Conservation (phyloP, 805 yeast genomes). For the Wickerhamomyces bovis region DNA sequence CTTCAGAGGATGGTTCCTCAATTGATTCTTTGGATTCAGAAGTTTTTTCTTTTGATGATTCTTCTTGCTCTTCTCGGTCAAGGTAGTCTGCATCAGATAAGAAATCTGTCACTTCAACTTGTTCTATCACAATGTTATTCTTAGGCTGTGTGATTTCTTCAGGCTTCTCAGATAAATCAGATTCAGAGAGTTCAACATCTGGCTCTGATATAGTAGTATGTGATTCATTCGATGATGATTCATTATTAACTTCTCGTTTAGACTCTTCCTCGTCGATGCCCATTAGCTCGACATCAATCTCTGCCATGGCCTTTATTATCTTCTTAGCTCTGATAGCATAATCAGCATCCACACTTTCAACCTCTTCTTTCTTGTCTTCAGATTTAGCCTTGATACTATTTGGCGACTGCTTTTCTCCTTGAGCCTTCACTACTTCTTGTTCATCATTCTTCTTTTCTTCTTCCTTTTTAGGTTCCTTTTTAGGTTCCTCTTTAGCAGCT, state of each 20-base stretch:
- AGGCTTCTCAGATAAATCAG: neutral
- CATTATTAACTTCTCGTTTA: conserved; percentile 1
- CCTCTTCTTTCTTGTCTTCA: conserved; percentile 8
- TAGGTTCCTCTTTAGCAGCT: conserved; percentile 17
- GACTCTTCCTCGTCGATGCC: conserved; percentile 20
- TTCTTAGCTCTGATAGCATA: conserved; percentile 23
- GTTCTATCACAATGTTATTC: conserved; percentile 6
- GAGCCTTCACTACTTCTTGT: neutral
- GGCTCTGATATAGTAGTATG: neutral
- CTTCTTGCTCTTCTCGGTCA: conserved; percentile 1
- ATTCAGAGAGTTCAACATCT: neutral
- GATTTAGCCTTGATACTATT: conserved; percentile 2
- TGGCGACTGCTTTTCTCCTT: neutral
- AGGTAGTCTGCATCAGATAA: conserved; percentile 3
- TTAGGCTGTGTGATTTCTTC: conserved; percentile 1
- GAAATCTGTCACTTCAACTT: conserved; percentile 7
- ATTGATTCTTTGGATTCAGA: neutral
- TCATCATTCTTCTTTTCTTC: conserved; percentile 5
- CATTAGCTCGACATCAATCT: conserved; percentile 10
- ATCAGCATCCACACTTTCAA: conserved; percentile 24
- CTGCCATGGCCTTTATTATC: conserved; percentile 17
- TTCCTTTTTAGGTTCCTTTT: conserved; percentile 10
- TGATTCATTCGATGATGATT: neutral
- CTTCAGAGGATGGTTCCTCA: neutral
- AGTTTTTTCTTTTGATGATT: neutral